Percentiles rank a stretch among this genome's conserved stretches.
These are phyloP conservation scores for Melocanna baccifera DNA, from an alignment of 176 grass and related monocot genomes.

Conservation along the genomic window DNA sequence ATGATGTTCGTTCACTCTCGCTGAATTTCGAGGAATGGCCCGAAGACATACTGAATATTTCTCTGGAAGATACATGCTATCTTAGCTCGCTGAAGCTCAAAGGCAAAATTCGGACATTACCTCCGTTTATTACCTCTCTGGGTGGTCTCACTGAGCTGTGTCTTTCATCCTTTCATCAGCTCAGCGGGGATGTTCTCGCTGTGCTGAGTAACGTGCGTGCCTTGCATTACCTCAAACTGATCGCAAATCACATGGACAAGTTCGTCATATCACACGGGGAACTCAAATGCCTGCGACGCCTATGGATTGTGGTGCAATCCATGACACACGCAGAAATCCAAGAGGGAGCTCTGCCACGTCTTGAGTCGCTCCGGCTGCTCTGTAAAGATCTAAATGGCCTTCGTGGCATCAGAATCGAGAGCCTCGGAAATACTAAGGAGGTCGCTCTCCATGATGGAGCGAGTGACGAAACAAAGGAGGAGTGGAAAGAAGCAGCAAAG, in stretches of 20 bases:
- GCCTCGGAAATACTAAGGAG: background rate
- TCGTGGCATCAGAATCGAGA: background rate
- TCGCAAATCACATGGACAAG: background rate
- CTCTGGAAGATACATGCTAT: background rate
- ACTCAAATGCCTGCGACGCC: too few species aligned
- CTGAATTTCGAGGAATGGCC: background rate
- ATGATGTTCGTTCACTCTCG: background rate
- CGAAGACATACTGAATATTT: background rate
- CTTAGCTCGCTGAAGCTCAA: constrained; percentile 28
- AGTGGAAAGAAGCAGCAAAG: background rate
- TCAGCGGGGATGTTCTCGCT: background rate
- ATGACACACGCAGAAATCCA: too few species aligned
- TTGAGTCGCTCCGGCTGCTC: background rate
- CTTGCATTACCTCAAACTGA: constrained; percentile 11
- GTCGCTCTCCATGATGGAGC: background rate
- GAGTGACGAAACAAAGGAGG: background rate
- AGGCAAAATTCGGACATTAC: background rate
- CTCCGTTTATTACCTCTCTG: background rate
- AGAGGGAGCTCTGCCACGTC: background rate
- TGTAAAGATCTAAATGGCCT: background rate
- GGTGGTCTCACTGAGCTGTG: background rate
- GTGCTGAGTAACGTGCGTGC: background rate
- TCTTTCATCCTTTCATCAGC: background rate
- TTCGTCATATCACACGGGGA: too few species aligned
- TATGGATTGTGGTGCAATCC: too few species aligned